Base-by-base conservation (phyloP, 495 filamentous ascomycete species). In the Penicillium longicatenatum region DNA sequence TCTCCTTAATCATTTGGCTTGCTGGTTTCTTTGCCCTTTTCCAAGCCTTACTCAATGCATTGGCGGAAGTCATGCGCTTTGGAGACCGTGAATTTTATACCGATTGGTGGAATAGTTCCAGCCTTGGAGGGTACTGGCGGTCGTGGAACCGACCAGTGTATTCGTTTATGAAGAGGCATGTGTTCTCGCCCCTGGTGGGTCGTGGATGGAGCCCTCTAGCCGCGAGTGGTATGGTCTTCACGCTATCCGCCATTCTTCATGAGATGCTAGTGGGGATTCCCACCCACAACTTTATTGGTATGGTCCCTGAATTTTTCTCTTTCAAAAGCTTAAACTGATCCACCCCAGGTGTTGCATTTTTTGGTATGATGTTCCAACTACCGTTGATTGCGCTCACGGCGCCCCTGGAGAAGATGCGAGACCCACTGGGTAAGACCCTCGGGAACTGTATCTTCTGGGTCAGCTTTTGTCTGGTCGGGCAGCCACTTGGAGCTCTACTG, bases 121-220 rank as follows among this genome's bases (percentile, higher is more conserved):
- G 86, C 58, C 75, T 98, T 3, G 91, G 93, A 3, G 80, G 79
- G 8, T 98, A 98, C 77, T 98, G 94, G 94, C 82, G 91, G 21
- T 89, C 88, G 0, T 98, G 94, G 94, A 98, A 98, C 68, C 95
- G 94, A 63, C 94, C 94, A 2, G 93, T 98, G 11, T 95, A 95
- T 68, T 83, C 90, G 47, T 98, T 95, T 73, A 97, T 98, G 91
- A 90, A 88, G 64, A 75, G 94, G 39, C 94, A 98, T 70, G 84
- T 98, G 29, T 97, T 90, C 75, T 84, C 86, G 22, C 94, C 94
- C 0, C 75, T 98, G 47, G 82, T 94, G 19, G 88, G 89, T 4
- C 81, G 93, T 44, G 94, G 94, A 1, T 92, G 86, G 83, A 87
- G 78, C 54, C 75, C 85, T 24, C 68, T 75, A 3, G 64, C 77